Evolutionary conservation across 2,329 filamentous ascomycete species (phyloP).

Genomic region (Pyrenochaeta sp.): DNA sequence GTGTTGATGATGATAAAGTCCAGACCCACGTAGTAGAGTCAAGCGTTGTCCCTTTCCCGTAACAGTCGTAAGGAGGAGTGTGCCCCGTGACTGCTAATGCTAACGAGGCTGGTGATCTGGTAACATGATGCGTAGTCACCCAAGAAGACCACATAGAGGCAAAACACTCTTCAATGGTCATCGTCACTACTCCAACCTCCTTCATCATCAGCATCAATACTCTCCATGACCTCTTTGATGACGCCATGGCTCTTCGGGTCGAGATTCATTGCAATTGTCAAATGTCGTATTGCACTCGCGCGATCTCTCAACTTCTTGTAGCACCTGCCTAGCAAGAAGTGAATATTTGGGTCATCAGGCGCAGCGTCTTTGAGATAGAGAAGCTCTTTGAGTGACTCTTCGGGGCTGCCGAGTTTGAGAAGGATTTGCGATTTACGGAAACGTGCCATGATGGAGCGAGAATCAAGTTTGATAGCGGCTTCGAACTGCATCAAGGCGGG

Average conservation of each 20-base stretch:
- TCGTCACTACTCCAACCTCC: constrained; percentile 46
- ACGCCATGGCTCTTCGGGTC: constrained; percentile 95
- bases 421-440: constrained; percentile 93
- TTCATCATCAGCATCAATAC: constrained; percentile 77
- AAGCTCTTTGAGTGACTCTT: constrained; percentile 81
- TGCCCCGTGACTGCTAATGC: background rate
- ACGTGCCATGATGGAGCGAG: constrained; percentile 80
- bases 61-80: background rate
- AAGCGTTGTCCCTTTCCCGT: background rate
- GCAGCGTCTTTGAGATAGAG: constrained; percentile 89
- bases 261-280: constrained; percentile 92
- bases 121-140: background rate
- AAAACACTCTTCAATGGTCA: constrained; percentile 25
- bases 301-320: constrained; percentile 68
- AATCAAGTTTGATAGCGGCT: constrained; percentile 82
- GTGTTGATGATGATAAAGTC: background rate
- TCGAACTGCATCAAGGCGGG: constrained; percentile 83
- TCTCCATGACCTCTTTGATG: constrained; percentile 97
- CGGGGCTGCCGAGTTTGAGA: constrained; percentile 74
- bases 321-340: constrained; percentile 87
- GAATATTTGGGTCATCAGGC: constrained; percentile 93
- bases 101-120: background rate
- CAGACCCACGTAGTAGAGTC: background rate
- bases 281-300: constrained; percentile 86
- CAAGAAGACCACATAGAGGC: background rate